Evolutionary conservation across 2,329 filamentous ascomycete species (phyloP).

Genomic region (Cercospora zeina): DNA sequence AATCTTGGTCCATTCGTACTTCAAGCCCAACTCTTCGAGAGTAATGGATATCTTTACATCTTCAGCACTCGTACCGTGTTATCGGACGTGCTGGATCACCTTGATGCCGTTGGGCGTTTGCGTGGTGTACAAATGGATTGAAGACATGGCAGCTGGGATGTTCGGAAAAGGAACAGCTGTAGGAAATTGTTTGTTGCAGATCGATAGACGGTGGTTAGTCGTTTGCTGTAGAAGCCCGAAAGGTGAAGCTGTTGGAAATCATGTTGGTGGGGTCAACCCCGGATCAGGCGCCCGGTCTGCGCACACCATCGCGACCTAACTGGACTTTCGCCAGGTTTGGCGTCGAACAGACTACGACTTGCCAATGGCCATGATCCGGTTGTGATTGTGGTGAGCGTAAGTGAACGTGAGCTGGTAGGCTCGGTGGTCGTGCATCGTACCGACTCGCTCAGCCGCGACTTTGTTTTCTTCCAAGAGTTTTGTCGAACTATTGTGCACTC

Average conservation of each 20-base stretch:
- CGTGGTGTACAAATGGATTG: constrained; percentile 79
- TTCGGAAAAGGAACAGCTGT: neutral
- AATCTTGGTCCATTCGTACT: constrained; percentile 74
- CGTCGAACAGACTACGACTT: neutral
- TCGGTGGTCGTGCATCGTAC: neutral
- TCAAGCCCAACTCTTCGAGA: constrained; percentile 77
- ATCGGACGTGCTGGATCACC: neutral
- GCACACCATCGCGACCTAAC: neutral
- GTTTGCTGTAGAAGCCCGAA: neutral
- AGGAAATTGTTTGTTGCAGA: neutral
- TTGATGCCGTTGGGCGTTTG: constrained; percentile 90
- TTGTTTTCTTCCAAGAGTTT: neutral
- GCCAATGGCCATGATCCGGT: neutral
- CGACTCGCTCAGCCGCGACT: neutral
- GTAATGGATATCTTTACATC: constrained; percentile 65
- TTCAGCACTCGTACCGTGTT: neutral
- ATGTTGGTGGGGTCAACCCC: neutral
- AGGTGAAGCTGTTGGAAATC: constrained; percentile 9
- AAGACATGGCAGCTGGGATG: neutral
- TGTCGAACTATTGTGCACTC: neutral
- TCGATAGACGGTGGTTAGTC: neutral
- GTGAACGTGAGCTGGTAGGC: neutral
- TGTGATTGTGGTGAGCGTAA: neutral
- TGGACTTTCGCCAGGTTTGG: neutral
- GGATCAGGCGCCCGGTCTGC: too few relatives aligned